Percentiles rank a stretch among this genome's conserved stretches.
phyloP scores from a whole-genome alignment of 2,329 filamentous ascomycete genomes.

The Escovopsis sp. region DNA sequence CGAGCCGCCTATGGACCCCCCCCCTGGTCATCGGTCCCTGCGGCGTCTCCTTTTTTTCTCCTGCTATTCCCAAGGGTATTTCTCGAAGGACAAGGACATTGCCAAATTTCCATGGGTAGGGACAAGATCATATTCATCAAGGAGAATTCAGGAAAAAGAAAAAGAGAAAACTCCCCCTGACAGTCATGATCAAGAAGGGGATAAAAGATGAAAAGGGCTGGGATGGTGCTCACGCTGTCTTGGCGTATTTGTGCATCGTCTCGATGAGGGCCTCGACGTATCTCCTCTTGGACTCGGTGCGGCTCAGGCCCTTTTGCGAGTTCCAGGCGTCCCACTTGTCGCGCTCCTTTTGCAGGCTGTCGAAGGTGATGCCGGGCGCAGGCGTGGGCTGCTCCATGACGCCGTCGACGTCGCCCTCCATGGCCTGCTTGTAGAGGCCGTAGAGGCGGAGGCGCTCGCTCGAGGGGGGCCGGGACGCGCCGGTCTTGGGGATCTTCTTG shows the following conservation, averaged over 20 bases:
- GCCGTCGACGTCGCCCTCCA: conserved; percentile 93
- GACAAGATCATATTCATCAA: too few species aligned
- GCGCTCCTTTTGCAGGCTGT: conserved; percentile 43
- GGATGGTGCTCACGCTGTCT: conserved; percentile 62
- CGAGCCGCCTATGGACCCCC: too few species aligned
- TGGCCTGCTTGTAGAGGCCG: conserved; percentile 96
- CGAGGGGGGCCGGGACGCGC: conserved; percentile 74
- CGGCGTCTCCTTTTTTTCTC: too few species aligned
- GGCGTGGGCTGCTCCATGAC: conserved; percentile 70
- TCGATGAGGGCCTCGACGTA: conserved; percentile 92
- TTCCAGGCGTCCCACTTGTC: conserved; percentile 93
- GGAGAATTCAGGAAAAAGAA: too few species aligned
- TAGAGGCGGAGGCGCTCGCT: conserved; percentile 80
- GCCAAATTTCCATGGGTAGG: too few species aligned
- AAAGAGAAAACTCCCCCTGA: too few species aligned
- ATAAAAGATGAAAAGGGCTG: too few species aligned
- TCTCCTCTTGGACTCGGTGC: conserved; percentile 83
- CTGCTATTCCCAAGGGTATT: too few species aligned
- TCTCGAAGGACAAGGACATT: too few species aligned
- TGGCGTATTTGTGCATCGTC: conserved; percentile 93
- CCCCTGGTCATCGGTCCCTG: too few species aligned
- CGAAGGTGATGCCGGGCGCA: conserved; percentile 29
- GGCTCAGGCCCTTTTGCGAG: conserved; percentile 62
- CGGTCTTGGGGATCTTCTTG: conserved; percentile 90
- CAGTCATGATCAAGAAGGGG: too few species aligned